Evolutionary conservation across 2,329 filamentous ascomycete genomes (phyloP).

Genomic region (Coniochaeta hoffmannii): DNA sequence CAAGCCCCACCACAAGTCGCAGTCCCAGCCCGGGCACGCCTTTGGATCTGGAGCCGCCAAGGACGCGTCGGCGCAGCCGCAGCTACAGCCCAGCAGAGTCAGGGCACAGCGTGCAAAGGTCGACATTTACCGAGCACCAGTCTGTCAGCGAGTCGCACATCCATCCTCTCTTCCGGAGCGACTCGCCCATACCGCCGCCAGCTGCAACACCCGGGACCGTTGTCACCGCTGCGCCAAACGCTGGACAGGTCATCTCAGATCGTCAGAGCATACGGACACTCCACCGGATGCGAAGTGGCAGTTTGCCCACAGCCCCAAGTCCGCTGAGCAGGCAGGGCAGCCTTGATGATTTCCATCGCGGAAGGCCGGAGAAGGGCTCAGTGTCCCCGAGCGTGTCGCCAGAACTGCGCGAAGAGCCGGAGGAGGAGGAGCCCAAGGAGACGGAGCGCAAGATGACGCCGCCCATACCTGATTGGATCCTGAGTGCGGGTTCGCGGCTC

Average conservation of each 20-base stretch:
- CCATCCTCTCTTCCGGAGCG: slow-evolving; percentile 69
- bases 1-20: slow-evolving; percentile 55
- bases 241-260: slow-evolving; percentile 55
- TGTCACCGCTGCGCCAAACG: slow-evolving; percentile 62
- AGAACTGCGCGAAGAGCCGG: slow-evolving; percentile 18
- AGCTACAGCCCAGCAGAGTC: slow-evolving; percentile 39
- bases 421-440: slow-evolving; percentile 10
- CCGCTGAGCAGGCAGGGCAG: slow-evolving; percentile 44
- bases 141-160: slow-evolving; percentile 58
- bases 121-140: slow-evolving; percentile 16
- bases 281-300: slow-evolving; percentile 48
- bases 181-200: slow-evolving; percentile 61
- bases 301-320: slow-evolving; percentile 37
- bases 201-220: slow-evolving; percentile 61
- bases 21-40: slow-evolving; percentile 56
- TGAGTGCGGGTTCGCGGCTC: slow-evolving; percentile 43
- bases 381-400: slow-evolving; percentile 13
- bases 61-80: slow-evolving; percentile 34
- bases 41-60: slow-evolving; percentile 49
- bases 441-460: slow-evolving; percentile 46
- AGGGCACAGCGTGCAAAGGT: not conserved
- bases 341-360: slow-evolving; percentile 35
- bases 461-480: slow-evolving; percentile 54
- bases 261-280: slow-evolving; percentile 43
- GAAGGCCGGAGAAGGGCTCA: slow-evolving; percentile 6